Evolutionary conservation across 2,329 filamentous ascomycete genomes (phyloP), one percentile per base, ranked within the genome.

Genomic region (Phyllosticta paracitricarpa): DNA sequence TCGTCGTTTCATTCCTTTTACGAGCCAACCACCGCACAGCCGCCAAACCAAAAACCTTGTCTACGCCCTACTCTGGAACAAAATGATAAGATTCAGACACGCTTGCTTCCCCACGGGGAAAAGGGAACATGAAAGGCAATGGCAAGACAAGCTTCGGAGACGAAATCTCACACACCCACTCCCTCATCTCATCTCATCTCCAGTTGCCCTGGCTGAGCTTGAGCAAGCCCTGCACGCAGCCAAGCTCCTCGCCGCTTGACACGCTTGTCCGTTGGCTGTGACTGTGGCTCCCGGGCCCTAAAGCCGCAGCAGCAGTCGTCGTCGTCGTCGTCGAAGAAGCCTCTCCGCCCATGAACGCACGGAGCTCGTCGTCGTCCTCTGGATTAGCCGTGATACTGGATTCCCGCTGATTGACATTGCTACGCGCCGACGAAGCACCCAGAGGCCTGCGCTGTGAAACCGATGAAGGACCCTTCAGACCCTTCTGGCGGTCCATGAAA

Each of bases 151-250:
- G 40, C 40, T 48, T 22, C 19, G 19, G 19, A 22, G 19, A 22
- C 19, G 19, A 22, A 22, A 22, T 22, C 40, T 48, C 40, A n/a
- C 40, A 48, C 40, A 4, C 19, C 19, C 19, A 22, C 19, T 22
- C 19, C 19, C 19, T 22, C 17, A 48, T 48, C 40, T 48, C 40
- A 48, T 40, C 35, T 61, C 59, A 61, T 33, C 59, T 58, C 91
- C 92, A 97, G 70, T 90, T 90, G n/a, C 92, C 93, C 75, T 96
- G 89, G 68, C 91, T 95, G 54, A 97, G 79, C 57, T 89, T 93
- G 64, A 97, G 74, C 65, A 97, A 76, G n/a, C 91, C 91, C 60
- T 93, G 90, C 55, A 96, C 87, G 70, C 91, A 95, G 71, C 95
- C 91, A 72, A 96, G 80, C 70, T 97, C 93, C 62, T 79, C 78